A percentile compares a stretch with the other conserved stretches of the same genome.
Evolutionary conservation across 495 filamentous ascomycete species (phyloP).

Genomic region (Daldinia concentrica): DNA sequence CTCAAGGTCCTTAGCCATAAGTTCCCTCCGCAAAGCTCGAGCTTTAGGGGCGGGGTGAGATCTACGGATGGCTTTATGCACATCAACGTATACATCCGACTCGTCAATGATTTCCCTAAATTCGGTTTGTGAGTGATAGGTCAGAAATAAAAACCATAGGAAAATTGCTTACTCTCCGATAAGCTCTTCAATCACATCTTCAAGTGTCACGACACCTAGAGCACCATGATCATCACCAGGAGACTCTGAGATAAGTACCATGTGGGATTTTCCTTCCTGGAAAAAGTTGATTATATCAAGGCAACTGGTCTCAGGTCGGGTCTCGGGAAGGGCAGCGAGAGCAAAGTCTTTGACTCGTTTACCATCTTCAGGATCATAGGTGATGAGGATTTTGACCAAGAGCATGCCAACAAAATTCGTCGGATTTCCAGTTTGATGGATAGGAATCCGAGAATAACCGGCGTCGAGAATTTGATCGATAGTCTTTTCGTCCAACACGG

Average conservation of each 20-base stretch:
- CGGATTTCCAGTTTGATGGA: conserved; percentile 83
- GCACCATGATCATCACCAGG: conserved; percentile 90
- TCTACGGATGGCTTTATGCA: conserved; percentile 93
- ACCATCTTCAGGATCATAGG: conserved; percentile 94
- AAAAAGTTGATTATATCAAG: conserved; percentile 99
- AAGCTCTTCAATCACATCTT: conserved; percentile 97
- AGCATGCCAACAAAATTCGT: conserved; percentile 97
- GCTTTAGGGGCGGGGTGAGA: conserved; percentile 52
- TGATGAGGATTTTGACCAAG: conserved; percentile 96
- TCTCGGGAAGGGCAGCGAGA: conserved; percentile 93
- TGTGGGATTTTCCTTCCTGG: conserved; percentile 98
- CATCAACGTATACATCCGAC: conserved; percentile 95
- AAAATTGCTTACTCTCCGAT: conserved; percentile 87
- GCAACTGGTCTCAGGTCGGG: conserved; percentile 92
- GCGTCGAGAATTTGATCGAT: conserved; percentile 93
- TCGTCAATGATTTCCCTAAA: conserved; percentile 78
- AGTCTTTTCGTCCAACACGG: conserved; percentile 86
- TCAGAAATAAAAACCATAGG: not conserved
- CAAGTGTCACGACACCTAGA: conserved; percentile 90
- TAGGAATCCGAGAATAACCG: conserved; percentile 95
- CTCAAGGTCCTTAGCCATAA: conserved; percentile 59
- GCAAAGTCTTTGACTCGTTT: conserved; percentile 87
- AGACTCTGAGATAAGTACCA: conserved; percentile 93
- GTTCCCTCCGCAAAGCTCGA: conserved; percentile 67
- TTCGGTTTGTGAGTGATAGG: conserved; percentile 33